Conservation (phyloP, 768 basidiomycete genomes). For the Pisolithus marmoratus region DNA sequence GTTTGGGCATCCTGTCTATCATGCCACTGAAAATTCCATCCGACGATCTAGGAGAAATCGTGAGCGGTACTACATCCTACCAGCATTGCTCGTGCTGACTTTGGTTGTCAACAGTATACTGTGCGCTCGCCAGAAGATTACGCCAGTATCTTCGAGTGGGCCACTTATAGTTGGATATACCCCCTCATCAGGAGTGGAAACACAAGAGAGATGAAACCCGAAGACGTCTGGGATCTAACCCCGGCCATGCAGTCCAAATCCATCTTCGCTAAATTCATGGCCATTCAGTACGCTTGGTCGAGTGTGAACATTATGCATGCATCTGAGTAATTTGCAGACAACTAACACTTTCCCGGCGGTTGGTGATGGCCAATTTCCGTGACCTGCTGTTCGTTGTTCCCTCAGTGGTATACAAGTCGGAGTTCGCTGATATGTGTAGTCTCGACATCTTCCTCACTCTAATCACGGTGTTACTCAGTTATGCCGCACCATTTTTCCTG, state of each 20-base stretch:
- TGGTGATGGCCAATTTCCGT: slow-evolving; percentile 35
- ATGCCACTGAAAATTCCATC: slow-evolving; percentile 64
- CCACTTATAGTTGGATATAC: slow-evolving; percentile 17
- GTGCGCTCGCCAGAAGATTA: slow-evolving; percentile 38
- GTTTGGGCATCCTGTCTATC: slow-evolving; percentile 6
- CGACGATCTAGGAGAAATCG: slow-evolving; percentile 45
- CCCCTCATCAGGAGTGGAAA: slow-evolving; percentile 34
- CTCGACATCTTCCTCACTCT: slow-evolving; percentile 40
- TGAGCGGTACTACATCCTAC: slow-evolving; percentile 32
- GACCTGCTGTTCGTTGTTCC: slow-evolving; percentile 26
- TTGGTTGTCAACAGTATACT: slow-evolving; percentile 34
- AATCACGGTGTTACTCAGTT: slow-evolving; percentile 40
- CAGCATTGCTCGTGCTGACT: background rate
- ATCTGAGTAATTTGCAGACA: background rate
- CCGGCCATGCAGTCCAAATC: slow-evolving; percentile 17
- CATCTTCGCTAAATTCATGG: slow-evolving; percentile 34
- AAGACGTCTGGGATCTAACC: slow-evolving; percentile 22
- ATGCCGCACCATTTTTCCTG: slow-evolving; percentile 48
- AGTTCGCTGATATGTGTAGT: background rate
- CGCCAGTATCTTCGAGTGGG: slow-evolving; percentile 19
- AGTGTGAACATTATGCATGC: background rate
- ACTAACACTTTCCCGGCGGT: slow-evolving; percentile 26
- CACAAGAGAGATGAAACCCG: slow-evolving; percentile 19
- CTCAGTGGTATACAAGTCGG: too few species aligned
- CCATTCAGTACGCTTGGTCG: slow-evolving; percentile 6